Evolutionary conservation across 1,284 basidiomycete species (phyloP).

Genomic region (Leccinum solheimii): DNA sequence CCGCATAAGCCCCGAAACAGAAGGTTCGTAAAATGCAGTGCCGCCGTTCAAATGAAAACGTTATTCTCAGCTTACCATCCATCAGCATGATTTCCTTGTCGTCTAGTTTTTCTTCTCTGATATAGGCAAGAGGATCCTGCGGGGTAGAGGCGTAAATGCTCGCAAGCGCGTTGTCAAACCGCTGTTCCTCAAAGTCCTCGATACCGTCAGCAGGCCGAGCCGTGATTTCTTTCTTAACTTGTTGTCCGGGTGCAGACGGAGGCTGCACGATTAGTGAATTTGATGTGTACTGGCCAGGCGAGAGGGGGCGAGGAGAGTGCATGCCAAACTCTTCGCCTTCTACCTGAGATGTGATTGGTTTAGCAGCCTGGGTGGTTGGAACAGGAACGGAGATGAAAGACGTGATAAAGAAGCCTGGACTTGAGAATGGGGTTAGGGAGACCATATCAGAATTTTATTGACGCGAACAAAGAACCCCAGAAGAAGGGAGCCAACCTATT

Average conservation of each 20-base stretch:
- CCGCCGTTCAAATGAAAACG: conserved; percentile 9
- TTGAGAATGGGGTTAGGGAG: conserved; percentile 32
- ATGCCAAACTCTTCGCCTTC: conserved; percentile 15
- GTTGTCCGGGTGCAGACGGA: conserved; percentile 26
- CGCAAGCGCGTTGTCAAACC: conserved; percentile 27
- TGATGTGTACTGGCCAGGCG: conserved; percentile 33
- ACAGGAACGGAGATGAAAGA: conserved; percentile 34
- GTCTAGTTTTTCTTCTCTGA: conserved; percentile 56
- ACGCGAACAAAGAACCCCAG: conserved; percentile 13
- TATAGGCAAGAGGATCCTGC: conserved; percentile 33
- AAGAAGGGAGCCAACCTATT: conserved; percentile 29
- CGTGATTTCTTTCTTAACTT: conserved; percentile 13
- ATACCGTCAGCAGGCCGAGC: background rate
- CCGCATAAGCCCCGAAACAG: conserved; percentile 28
- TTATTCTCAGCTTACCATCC: conserved; percentile 43
- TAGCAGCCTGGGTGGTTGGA: conserved; percentile 25
- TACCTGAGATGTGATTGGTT: conserved; percentile 20
- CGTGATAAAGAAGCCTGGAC: conserved; percentile 37
- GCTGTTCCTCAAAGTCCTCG: conserved; percentile 18
- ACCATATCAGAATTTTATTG: conserved; percentile 20
- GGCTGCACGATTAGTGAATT: conserved; percentile 44
- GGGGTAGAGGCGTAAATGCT: conserved; percentile 29
- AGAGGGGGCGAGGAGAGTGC: conserved; percentile 33
- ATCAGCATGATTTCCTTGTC: conserved; percentile 51
- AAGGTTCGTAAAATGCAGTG: conserved; percentile 13